Conservation (phyloP, 2,329 filamentous ascomycete genomes). For the Penicillium sp. region DNA sequence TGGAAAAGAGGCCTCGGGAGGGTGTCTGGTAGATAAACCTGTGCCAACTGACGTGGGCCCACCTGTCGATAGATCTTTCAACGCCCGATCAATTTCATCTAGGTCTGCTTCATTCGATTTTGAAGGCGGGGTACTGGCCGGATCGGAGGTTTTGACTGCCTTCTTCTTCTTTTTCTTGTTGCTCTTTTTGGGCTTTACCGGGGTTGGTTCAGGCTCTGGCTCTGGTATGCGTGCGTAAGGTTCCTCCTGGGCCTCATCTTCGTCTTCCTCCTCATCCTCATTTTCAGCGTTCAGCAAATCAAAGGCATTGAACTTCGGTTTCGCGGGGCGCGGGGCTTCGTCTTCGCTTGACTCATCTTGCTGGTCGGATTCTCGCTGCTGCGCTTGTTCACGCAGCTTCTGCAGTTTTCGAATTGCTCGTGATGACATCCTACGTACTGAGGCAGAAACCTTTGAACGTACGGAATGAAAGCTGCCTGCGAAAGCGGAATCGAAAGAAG, state of each 20-base stretch:
- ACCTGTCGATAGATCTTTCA: slow-evolving; percentile 51
- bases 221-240: slow-evolving; percentile 19
- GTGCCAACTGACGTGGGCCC: slow-evolving; percentile 16
- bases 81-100: slow-evolving; percentile 59
- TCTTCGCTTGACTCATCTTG: slow-evolving; percentile 37
- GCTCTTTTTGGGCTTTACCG: slow-evolving; percentile 35
- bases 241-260: slow-evolving; percentile 22
- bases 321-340: slow-evolving; percentile 29
- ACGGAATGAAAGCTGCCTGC: background rate
- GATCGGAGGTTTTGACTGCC: slow-evolving; percentile 27
- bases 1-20: slow-evolving; percentile 27
- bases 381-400: slow-evolving; percentile 52
- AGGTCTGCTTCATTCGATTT: slow-evolving; percentile 31
- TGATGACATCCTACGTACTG: slow-evolving; percentile 48
- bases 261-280: slow-evolving; percentile 34
- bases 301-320: slow-evolving; percentile 46
- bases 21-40: slow-evolving; percentile 27
- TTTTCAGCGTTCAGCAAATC: slow-evolving; percentile 44
- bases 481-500: background rate
- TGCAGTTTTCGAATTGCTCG: slow-evolving; percentile 58
- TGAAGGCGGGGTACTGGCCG: slow-evolving; percentile 12
- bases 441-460: background rate
- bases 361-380: slow-evolving; percentile 37
- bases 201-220: slow-evolving; percentile 16
- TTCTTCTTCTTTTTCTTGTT: slow-evolving; percentile 55